Percentiles rank a stretch among this genome's conserved stretches.
phyloP scores from a whole-genome alignment of 192 early-diverging fungal species.

The Spizellomyces sp. region DNA sequence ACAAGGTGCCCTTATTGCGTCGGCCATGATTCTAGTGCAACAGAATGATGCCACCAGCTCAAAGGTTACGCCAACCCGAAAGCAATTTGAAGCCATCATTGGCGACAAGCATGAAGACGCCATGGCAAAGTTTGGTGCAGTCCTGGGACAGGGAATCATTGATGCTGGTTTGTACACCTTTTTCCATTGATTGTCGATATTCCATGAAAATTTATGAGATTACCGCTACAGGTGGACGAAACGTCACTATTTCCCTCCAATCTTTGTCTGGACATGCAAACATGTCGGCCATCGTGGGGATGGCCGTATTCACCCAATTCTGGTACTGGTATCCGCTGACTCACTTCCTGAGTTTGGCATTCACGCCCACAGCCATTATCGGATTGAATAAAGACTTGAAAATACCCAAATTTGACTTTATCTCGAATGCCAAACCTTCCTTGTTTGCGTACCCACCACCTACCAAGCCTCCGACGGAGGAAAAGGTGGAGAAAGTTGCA shows the following conservation, averaged over 20 bases:
- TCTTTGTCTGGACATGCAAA: slow-evolving; percentile 86
- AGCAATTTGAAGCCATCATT: slow-evolving; percentile 86
- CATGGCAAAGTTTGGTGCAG: slow-evolving; percentile 94
- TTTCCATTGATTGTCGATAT: no score
- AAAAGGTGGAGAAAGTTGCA: slow-evolving; percentile 85
- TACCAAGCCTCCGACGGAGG: slow-evolving; percentile 78
- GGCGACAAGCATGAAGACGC: slow-evolving; percentile 90
- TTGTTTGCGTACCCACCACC: slow-evolving; percentile 92
- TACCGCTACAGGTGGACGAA: slow-evolving; percentile 65
- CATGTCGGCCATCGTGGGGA: slow-evolving; percentile 97
- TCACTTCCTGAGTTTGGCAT: slow-evolving; percentile 93
- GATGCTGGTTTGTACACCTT: slow-evolving; percentile 71
- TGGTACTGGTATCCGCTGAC: slow-evolving; percentile 99
- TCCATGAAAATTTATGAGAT: slow-evolving; percentile 4
- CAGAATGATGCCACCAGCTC: slow-evolving; percentile 74
- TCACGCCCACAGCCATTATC: slow-evolving; percentile 94
- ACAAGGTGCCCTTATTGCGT: slow-evolving; percentile 93
- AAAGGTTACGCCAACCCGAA: slow-evolving; percentile 76
- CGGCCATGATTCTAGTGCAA: slow-evolving; percentile 95
- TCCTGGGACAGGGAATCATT: slow-evolving; percentile 94
- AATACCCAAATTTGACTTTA: slow-evolving; percentile 82
- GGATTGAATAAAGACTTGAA: slow-evolving; percentile 88
- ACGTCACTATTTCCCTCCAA: slow-evolving; percentile 92
- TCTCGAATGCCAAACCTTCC: slow-evolving; percentile 83
- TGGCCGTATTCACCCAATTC: slow-evolving; percentile 98